A percentile compares a stretch with the other conserved stretches of the same genome.
Evolutionary conservation across 805 yeast genomes (phyloP).

Genomic region (Candida nonsorbophila): DNA sequence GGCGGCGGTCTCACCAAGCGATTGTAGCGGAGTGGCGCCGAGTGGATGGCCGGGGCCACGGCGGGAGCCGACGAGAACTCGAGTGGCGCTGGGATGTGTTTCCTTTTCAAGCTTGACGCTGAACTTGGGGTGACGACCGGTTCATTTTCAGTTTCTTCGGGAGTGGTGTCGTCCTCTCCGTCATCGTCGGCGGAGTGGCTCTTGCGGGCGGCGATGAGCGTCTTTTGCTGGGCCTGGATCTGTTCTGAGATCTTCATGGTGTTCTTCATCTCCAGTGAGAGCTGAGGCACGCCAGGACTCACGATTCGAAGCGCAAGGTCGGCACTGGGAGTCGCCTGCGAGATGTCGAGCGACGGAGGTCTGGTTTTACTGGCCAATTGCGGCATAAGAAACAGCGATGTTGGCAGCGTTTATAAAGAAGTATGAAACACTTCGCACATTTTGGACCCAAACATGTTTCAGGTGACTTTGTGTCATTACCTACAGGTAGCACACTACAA

Average conservation of each 20-base stretch:
- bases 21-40: conserved; percentile 37
- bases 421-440: too few relatives aligned
- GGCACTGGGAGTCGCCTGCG: too few relatives aligned
- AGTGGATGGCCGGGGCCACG: conserved; percentile 19
- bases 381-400: too few relatives aligned
- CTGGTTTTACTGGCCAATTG: too few relatives aligned
- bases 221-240: conserved; percentile 27
- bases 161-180: conserved; percentile 2
- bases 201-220: conserved; percentile 24
- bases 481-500: too few relatives aligned
- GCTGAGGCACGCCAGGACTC: conserved; percentile 26
- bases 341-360: too few relatives aligned
- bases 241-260: conserved; percentile 26
- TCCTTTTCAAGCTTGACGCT: conserved; percentile 22
- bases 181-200: conserved; percentile 1
- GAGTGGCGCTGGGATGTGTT: conserved; percentile 28
- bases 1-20: too few relatives aligned
- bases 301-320: conserved; percentile 29
- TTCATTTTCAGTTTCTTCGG: conserved; percentile 1
- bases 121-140: too few relatives aligned
- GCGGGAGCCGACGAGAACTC: conserved; percentile 9
- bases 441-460: too few relatives aligned
- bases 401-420: too few relatives aligned
- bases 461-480: too few relatives aligned
- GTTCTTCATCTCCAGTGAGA: conserved; percentile 24